Percentiles rank a stretch among this genome's conserved stretches.
Evolutionary conservation across 345 rosid genomes (phyloP).

Genomic region (Mangifera indica): DNA sequence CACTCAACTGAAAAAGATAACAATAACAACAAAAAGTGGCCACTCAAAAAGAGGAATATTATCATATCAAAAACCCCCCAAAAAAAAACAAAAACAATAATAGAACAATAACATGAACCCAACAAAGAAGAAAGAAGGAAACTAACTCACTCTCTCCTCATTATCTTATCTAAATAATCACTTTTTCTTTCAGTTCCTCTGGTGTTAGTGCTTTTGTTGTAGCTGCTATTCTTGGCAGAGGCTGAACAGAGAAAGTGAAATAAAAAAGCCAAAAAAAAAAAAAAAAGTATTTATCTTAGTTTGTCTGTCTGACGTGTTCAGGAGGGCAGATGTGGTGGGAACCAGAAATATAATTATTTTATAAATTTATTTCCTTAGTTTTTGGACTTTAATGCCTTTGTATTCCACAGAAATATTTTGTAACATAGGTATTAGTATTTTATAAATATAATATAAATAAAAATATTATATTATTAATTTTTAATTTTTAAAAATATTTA

Average conservation of each 20-base stretch:
- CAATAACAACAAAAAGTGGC: conserved; percentile 2
- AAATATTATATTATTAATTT: too few relatives aligned
- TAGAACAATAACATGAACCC: not conserved
- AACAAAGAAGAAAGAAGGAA: not conserved
- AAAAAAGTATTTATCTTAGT: not conserved
- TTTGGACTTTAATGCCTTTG: conserved; percentile 22
- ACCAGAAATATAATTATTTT: conserved; percentile 10
- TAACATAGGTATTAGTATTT: not conserved
- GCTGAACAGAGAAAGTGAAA: conserved; percentile 11
- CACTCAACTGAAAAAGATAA: conserved; percentile 25
- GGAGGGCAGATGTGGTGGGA: not conserved
- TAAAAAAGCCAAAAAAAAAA: not conserved
- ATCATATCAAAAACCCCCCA: not conserved
- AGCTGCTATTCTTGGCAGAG: conserved; percentile 16
- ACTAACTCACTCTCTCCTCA: conserved; percentile 16
- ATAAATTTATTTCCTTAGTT: not conserved
- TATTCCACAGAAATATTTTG: too few relatives aligned
- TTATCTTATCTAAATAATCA: not conserved
- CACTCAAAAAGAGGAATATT: conserved; percentile 16
- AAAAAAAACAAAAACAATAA: not conserved
- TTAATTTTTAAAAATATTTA: too few relatives aligned
- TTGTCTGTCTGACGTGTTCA: not conserved
- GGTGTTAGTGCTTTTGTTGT: conserved; percentile 8
- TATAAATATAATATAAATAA: too few relatives aligned
- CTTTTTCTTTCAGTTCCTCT: not conserved